phyloP scores from a whole-genome alignment of 192 early-diverging fungal genomes.

The Umbelopsis isabellina region DNA sequence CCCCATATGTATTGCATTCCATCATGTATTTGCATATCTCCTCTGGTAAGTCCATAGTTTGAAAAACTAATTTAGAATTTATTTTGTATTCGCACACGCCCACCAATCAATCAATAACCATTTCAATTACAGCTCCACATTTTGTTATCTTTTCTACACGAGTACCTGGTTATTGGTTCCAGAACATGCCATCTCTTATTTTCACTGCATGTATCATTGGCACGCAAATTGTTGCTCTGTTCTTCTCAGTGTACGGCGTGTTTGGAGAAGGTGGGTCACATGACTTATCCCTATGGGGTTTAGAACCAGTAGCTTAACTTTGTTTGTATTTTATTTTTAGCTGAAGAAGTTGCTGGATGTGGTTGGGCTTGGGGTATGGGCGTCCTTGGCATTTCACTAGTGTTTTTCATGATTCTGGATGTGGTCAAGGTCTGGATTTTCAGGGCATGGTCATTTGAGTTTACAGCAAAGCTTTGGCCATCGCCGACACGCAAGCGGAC shows the following conservation, averaged over 20 bases:
- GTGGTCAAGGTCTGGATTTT: conserved; percentile 81
- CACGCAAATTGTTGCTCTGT: conserved; percentile 85
- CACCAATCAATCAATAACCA: neutral
- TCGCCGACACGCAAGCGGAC: conserved; percentile 59
- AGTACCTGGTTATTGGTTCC: conserved; percentile 77
- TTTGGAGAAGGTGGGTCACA: conserved; percentile 36
- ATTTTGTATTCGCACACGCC: neutral
- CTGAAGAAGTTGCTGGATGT: conserved; percentile 25
- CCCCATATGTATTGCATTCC: conserved; percentile 62
- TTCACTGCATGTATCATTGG: conserved; percentile 77
- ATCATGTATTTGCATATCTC: conserved; percentile 90
- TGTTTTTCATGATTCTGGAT: conserved; percentile 78
- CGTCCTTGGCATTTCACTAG: conserved; percentile 69
- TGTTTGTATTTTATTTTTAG: neutral
- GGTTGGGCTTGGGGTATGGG: conserved; percentile 70
- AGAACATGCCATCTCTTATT: conserved; percentile 70
- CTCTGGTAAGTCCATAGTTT: conserved; percentile 45
- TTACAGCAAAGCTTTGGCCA: conserved; percentile 82
- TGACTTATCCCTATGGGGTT: neutral
- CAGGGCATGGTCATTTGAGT: conserved; percentile 81
- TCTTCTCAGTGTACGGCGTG: conserved; percentile 70
- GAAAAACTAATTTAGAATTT: neutral
- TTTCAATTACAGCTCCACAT: conserved; percentile 56
- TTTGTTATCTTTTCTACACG: conserved; percentile 91
- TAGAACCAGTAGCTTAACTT: conserved; percentile 5